These are phyloP conservation scores for Dacryopinax primogenitus DNA, from an alignment of 768 basidiomycete species.

Conservation along the genomic window DNA sequence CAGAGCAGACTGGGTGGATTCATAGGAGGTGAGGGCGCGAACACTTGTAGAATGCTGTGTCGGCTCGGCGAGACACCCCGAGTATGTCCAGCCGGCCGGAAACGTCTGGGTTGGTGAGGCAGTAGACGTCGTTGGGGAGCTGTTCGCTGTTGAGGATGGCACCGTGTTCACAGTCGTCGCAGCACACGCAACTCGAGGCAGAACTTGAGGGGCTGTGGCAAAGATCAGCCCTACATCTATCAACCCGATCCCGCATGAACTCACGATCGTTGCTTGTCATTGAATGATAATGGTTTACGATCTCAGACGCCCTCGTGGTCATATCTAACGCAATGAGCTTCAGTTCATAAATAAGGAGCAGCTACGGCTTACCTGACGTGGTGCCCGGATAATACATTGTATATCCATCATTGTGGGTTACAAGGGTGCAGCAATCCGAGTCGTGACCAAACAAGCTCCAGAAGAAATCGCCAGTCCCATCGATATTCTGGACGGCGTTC, in stretches of 20 bases:
- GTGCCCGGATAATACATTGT: slow-evolving; percentile 15
- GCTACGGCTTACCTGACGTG: neutral
- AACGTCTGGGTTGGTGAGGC: neutral
- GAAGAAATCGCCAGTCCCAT: slow-evolving; percentile 17
- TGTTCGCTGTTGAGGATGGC: neutral
- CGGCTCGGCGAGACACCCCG: neutral
- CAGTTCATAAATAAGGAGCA: neutral
- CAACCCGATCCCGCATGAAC: neutral
- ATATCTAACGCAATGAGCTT: neutral
- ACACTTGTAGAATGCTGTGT: neutral
- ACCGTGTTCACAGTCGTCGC: neutral
- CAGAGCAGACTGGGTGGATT: neutral
- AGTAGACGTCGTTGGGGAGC: neutral
- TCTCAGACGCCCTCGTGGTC: neutral
- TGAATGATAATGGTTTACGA: neutral
- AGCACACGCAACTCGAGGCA: neutral
- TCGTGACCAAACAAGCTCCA: slow-evolving; percentile 20
- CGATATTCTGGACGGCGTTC: slow-evolving; percentile 12
- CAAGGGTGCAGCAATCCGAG: neutral
- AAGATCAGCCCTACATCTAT: neutral
- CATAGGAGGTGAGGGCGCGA: neutral
- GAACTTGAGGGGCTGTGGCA: neutral
- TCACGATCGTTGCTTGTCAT: slow-evolving; percentile 5
- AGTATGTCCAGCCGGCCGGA: neutral
- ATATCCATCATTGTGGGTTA: slow-evolving; percentile 18